A percentile compares a stretch with the other conserved stretches of the same genome.
These are phyloP conservation scores for Pseudisothecium myosuroides DNA, from an alignment of 225 moss, liverwort and hornwort genomes.

Conservation along the genomic window DNA sequence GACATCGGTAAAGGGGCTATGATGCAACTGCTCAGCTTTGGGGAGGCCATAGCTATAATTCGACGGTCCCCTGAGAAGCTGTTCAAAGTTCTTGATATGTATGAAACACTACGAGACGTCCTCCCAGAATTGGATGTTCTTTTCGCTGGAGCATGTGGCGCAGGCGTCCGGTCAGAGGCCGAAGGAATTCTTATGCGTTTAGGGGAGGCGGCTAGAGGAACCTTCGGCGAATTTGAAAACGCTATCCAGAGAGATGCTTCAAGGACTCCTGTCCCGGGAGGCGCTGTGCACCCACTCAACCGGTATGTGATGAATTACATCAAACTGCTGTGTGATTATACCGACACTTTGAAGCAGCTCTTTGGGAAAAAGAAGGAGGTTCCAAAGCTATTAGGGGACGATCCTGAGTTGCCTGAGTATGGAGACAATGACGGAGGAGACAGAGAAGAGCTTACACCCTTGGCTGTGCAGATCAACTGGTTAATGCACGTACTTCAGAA, in stretches of 20 bases:
- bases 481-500: conserved; percentile 74
- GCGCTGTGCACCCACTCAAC: conserved; percentile 89
- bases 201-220: conserved; percentile 83
- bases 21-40: conserved; percentile 83
- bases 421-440: conserved; percentile 46
- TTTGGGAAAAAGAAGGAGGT: conserved; percentile 85
- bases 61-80: conserved; percentile 84
- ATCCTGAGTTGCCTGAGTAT: conserved; percentile 47
- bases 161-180: conserved; percentile 69
- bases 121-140: conserved; percentile 74
- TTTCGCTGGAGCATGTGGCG: conserved; percentile 64
- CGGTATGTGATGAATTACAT: conserved; percentile 99
- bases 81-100: conserved; percentile 91
- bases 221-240: conserved; percentile 89
- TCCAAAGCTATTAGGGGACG: conserved; percentile 49
- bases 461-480: conserved; percentile 88
- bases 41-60: conserved; percentile 81
- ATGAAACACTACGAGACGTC: conserved; percentile 79
- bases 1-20: conserved; percentile 70
- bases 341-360: conserved; percentile 86
- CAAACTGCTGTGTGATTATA: conserved; percentile 79
- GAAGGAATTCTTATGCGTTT: conserved; percentile 84
- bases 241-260: conserved; percentile 81
- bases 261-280: conserved; percentile 59
- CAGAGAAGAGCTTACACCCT: conserved; percentile 61